Evolutionary conservation across 2,329 filamentous ascomycete species (phyloP), one percentile per base, ranked within the genome.

Genomic region (Waltergamsia citrina): DNA sequence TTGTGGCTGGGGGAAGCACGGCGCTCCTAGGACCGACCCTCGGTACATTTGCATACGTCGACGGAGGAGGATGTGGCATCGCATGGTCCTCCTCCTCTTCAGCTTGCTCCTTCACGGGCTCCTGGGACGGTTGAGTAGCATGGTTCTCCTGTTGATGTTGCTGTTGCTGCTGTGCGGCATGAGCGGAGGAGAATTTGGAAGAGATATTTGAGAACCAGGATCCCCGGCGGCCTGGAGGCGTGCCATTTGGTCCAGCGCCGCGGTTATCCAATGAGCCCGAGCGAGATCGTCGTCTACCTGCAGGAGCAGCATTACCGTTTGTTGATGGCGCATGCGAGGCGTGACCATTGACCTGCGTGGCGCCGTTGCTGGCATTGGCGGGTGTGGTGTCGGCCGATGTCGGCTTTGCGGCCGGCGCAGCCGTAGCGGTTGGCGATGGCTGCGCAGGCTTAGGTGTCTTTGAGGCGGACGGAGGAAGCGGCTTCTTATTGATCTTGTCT

Each of bases 181-280:
- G 41, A 41, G 53, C 42, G 69, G 56, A 14, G 64, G 84, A 87
- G 62, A 96, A 94, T 54, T 94, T 95, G 44, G 85, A 90, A 43
- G 86, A 93, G 44, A 96, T 77, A 51, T 78, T 94, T 37, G 85
- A 85, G 50, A 96, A 88, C 92, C 92, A 98, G 11, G 88, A 94
- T 41, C 78, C 80, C 43, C 86, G 73, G 34, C 75, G 67, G 19
- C 33, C 27, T 29, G 65, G 61, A 7, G 62, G 56, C 3, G 63
- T 57, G 24, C 36, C 39, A 12, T 31, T 30, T 8, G 22, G 23
- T 15, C 30, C 22, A 5, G 58, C 50, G 37, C 51, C 45, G 36
- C 45, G 43, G 37, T 52, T 58, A 8, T 61, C 58, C 40, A 54
- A 43, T n/a, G 57, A 61, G 18, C 47, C 44, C 9, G 57, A 58